Conservation (phyloP, 2,329 filamentous ascomycete species). For the Sporothrix pseudoabietina region DNA sequence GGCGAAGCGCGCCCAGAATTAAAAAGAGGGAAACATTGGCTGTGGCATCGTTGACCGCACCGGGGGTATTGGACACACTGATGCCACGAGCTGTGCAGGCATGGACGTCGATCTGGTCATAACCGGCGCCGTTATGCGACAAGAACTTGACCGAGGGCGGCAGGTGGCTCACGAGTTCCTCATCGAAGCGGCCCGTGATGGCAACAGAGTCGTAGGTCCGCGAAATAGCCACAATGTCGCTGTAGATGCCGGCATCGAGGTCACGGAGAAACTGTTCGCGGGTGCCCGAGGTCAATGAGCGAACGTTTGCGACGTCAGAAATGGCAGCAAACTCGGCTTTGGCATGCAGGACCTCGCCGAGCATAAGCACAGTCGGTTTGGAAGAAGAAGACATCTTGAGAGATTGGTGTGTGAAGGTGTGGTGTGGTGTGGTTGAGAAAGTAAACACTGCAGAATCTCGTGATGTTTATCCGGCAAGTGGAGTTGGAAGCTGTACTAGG, state of each 20-base stretch:
- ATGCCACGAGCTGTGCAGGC: conserved; percentile 63
- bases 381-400: neutral
- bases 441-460: neutral
- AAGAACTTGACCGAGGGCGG: conserved; percentile 39
- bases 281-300: conserved; percentile 19
- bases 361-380: conserved; percentile 26
- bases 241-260: conserved; percentile 25
- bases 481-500: neutral
- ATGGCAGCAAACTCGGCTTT: conserved; percentile 14
- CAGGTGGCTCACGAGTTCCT: conserved; percentile 14
- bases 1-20: conserved; percentile 68
- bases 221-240: conserved; percentile 22
- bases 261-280: conserved; percentile 22
- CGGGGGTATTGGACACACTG: conserved; percentile 67
- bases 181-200: conserved; percentile 23
- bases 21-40: conserved; percentile 72
- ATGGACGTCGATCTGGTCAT: conserved; percentile 69
- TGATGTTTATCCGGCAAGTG: neutral
- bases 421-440: neutral
- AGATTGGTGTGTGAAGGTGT: neutral
- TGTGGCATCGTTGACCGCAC: conserved; percentile 68
- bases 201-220: conserved; percentile 20
- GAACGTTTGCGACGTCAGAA: conserved; percentile 15
- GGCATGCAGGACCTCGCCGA: conserved; percentile 22
- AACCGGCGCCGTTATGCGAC: conserved; percentile 49